Evolutionary conservation across 768 basidiomycete genomes (phyloP).

Genomic region (Calocybe indica): DNA sequence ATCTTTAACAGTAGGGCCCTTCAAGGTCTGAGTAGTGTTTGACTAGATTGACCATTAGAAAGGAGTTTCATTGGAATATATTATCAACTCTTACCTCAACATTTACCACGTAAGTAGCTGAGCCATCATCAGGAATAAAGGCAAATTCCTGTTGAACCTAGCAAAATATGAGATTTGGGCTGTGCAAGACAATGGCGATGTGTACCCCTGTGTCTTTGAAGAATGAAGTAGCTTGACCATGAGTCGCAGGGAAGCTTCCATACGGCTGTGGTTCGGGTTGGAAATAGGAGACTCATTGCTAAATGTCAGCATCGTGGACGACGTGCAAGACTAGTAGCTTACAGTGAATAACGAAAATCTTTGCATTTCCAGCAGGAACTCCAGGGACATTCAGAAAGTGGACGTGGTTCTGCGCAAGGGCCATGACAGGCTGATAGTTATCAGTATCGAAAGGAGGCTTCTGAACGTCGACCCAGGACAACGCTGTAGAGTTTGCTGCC

Average conservation of each 20-base stretch:
- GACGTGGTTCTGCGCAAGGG: conserved; percentile 81
- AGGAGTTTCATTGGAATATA: background rate
- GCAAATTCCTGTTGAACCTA: conserved; percentile 71
- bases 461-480: conserved; percentile 63
- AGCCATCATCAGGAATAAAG: conserved; percentile 71
- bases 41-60: conserved; percentile 25
- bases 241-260: conserved; percentile 60
- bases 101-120: conserved; percentile 65
- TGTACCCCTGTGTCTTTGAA: conserved; percentile 49
- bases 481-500: conserved; percentile 46
- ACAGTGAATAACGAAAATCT: conserved; percentile 90
- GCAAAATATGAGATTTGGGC: background rate
- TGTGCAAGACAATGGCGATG: conserved; percentile 15
- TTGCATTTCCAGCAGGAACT: conserved; percentile 58
- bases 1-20: conserved; percentile 58
- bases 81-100: conserved; percentile 40
- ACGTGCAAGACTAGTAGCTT: conserved; percentile 17
- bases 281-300: conserved; percentile 63
- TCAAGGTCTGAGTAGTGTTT: conserved; percentile 58
- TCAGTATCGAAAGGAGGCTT: conserved; percentile 46
- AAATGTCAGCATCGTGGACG: background rate
- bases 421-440: conserved; percentile 68
- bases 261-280: conserved; percentile 67
- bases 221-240: conserved; percentile 67
- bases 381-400: conserved; percentile 74